Conservation (phyloP, 2,329 filamentous ascomycete genomes). For the Gremmenia infestans region DNA sequence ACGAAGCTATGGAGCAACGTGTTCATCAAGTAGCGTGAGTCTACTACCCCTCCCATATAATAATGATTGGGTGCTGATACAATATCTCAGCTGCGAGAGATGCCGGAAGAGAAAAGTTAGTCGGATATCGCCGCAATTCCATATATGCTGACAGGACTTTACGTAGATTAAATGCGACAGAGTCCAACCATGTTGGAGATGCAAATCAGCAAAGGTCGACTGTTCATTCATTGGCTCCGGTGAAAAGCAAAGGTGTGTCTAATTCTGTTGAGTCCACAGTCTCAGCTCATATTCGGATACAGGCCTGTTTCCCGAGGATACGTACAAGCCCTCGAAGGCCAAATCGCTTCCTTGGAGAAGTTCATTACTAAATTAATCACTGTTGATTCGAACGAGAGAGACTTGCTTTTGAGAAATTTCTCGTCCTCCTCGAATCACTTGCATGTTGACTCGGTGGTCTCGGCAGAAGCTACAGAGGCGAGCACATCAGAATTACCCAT, state of each 20-base stretch:
- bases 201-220: slow-evolving; percentile 38
- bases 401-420: slow-evolving; percentile 39
- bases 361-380: slow-evolving; percentile 41
- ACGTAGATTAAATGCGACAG: slow-evolving; percentile 48
- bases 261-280: background rate
- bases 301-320: slow-evolving; percentile 43
- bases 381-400: slow-evolving; percentile 36
- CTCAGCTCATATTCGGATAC: background rate
- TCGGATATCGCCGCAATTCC: background rate
- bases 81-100: slow-evolving; percentile 36
- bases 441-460: background rate
- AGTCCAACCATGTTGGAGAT: slow-evolving; percentile 45
- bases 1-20: slow-evolving; percentile 11
- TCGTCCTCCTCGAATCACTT: slow-evolving; percentile 18
- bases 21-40: slow-evolving; percentile 13
- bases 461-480: slow-evolving; percentile 5
- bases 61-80: background rate
- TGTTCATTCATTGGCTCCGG: slow-evolving; percentile 38
- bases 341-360: slow-evolving; percentile 41
- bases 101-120: slow-evolving; percentile 41
- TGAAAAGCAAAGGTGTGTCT: slow-evolving; percentile 38
- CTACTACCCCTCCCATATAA: background rate
- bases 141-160: background rate
- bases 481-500: slow-evolving; percentile 22
- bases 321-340: slow-evolving; percentile 43